Conservation (phyloP, 768 basidiomycete species). For the Lactifluus echinatus region DNA sequence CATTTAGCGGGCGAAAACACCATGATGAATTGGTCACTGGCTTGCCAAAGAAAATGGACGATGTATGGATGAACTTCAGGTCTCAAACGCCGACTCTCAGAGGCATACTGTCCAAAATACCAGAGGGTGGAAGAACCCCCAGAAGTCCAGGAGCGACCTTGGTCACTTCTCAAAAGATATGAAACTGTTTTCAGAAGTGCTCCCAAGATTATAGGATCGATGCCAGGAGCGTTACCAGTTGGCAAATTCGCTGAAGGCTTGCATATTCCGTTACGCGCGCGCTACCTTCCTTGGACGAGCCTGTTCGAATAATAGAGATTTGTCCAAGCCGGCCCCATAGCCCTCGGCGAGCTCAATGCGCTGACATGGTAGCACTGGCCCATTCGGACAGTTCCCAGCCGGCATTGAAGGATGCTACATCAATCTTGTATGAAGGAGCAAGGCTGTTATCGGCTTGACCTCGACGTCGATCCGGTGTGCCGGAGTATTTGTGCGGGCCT, state of each 20-base stretch:
- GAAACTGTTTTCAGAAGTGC: conserved; percentile 50
- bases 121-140: conserved; percentile 41
- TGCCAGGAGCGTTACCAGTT: conserved; percentile 64
- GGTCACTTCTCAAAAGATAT: conserved; percentile 53
- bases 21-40: conserved; percentile 57
- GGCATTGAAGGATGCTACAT: conserved; percentile 48
- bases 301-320: conserved; percentile 34
- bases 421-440: conserved; percentile 53
- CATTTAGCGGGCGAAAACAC: too few species aligned
- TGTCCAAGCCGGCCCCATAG: conserved; percentile 59
- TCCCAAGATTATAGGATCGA: conserved; percentile 49
- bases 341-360: conserved; percentile 34
- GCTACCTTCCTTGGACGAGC: too few species aligned
- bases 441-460: conserved; percentile 63
- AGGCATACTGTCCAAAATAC: conserved; percentile 40
- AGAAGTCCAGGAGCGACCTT: conserved; percentile 49
- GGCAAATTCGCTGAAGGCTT: conserved; percentile 58
- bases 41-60: conserved; percentile 42
- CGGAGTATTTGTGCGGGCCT: conserved; percentile 68
- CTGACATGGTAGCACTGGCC: not conserved
- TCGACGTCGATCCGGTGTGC: too few species aligned
- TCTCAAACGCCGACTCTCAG: conserved; percentile 32
- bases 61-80: conserved; percentile 24
- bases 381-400: conserved; percentile 34
- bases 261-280: too few species aligned